Conservation (phyloP, 345 rosid species). For the Eutrema heterophyllum region DNA sequence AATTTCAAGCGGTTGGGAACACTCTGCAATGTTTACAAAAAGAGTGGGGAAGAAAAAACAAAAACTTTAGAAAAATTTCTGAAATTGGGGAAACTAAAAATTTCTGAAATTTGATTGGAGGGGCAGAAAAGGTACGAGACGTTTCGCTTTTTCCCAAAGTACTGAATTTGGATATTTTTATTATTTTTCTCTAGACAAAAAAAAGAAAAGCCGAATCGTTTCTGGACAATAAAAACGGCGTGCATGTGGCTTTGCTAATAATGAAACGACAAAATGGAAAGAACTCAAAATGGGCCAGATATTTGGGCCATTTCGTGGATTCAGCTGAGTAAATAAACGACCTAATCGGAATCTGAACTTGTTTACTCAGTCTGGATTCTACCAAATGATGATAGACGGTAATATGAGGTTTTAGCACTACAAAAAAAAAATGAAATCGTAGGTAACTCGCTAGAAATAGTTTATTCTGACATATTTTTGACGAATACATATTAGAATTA, state of each 20-base stretch:
- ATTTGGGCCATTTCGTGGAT: not conserved
- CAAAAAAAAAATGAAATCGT: too few species aligned
- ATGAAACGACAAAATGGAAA: not conserved
- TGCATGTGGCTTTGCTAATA: not conserved
- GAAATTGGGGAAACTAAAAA: conserved; percentile 13
- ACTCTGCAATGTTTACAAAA: not conserved
- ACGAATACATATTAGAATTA: too few species aligned
- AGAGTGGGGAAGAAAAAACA: not conserved
- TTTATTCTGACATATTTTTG: too few species aligned
- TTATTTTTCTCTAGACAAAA: not conserved
- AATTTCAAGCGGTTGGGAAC: not conserved
- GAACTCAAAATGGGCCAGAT: not conserved
- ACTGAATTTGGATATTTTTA: not conserved
- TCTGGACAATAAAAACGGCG: not conserved
- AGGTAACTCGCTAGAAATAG: too few species aligned
- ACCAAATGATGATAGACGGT: too few species aligned
- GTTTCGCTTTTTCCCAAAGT: conserved; percentile 20
- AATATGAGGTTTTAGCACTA: too few species aligned
- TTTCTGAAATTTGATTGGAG: conserved; percentile 12
- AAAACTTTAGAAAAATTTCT: not conserved
- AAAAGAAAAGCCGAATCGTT: not conserved
- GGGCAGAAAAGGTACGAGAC: not conserved
- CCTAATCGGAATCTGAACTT: not conserved
- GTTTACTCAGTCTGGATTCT: not conserved
- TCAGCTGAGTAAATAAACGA: not conserved